Base-by-base conservation (phyloP, 2,329 filamentous ascomycete genomes). In the Aspergillus latus region DNA sequence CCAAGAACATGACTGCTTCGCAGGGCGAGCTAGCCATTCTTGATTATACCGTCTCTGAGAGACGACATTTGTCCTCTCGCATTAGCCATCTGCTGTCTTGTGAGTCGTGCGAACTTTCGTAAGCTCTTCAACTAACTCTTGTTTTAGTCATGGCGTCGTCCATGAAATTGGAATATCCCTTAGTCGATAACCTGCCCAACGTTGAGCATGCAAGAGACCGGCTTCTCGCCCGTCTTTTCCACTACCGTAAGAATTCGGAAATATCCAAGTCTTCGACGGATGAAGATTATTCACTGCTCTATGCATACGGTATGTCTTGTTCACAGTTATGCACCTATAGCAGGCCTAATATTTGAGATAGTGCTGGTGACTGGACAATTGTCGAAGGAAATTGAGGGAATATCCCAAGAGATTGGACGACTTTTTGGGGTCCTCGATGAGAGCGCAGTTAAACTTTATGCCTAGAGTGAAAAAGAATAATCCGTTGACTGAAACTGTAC, bases 111-210 rank as follows among this genome's bases (percentile, higher is more conserved):
- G 5, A 15, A n/a, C 21, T 28, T 21, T 10, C 29, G 21, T n/a
- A 11, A 9, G 3, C 7, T 7, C 26, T 15, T n/a, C 4, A 29
- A 45, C 54, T 63, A 62, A 63, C 53, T 15, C 13, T 85, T 85
- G 61, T 10, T 81, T 86, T 68, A 76, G 94, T 97, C 5, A 84
- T 99, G 60, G 94, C 94, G 1, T 94, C 89, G 42, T 96, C 90
- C 11, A 86, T 97, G 76, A 96, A 96, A 80, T 82, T 97, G 7
- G 92, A 96, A 74, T 97, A 96, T 66, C 92, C 94, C 0, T 80
- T 99, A 57, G 93, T 89, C 36, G 92, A 97, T 68, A 90, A 89
- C 10, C 80, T 97, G 42, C 94, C 94, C 0, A 92, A 87, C 59
- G 89, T 95, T 32, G 85, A 89, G 49, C 85, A 89, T 69, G 86